Conservation (phyloP, 352 stramenopile species). For the Pythium coloratum region DNA sequence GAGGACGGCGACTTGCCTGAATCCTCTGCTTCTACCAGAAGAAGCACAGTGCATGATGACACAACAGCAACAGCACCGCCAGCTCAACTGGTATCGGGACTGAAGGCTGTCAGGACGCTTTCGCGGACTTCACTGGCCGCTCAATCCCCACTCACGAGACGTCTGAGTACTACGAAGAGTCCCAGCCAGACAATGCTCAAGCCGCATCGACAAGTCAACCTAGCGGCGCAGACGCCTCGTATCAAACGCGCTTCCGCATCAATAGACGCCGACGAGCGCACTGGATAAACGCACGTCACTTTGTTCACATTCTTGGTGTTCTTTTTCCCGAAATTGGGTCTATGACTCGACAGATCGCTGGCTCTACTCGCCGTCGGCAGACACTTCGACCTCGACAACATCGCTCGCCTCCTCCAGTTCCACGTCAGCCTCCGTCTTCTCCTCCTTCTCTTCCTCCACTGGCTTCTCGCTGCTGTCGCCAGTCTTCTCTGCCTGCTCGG, state of each 20-base stretch:
- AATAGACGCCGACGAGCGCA: slow-evolving; percentile 9
- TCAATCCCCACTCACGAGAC: slow-evolving; percentile 33
- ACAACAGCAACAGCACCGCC: not conserved
- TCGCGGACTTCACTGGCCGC: not conserved
- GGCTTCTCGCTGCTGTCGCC: slow-evolving; percentile 2
- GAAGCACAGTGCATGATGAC: not conserved
- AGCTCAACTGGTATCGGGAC: slow-evolving; percentile 1
- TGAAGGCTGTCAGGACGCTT: not conserved
- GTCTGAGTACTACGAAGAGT: slow-evolving; percentile 30
- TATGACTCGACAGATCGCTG: not conserved
- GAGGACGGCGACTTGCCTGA: not conserved
- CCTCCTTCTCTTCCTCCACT: slow-evolving; percentile 11
- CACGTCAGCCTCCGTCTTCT: slow-evolving; percentile 20
- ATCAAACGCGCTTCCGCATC: slow-evolving; percentile 11
- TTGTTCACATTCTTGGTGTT: not conserved
- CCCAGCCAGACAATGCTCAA: slow-evolving; percentile 21
- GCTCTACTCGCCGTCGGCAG: slow-evolving; percentile 13
- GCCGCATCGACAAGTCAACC: slow-evolving; percentile 45
- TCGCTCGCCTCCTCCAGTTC: slow-evolving; percentile 1
- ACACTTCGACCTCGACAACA: slow-evolving; percentile 25
- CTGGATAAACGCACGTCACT: slow-evolving; percentile 6
- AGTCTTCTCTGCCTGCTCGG: not conserved
- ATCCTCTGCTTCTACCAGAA: not conserved
- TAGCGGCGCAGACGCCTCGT: slow-evolving; percentile 33
- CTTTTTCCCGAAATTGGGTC: not conserved